Percentiles rank a stretch among this genome's conserved stretches.
Conservation (phyloP, 495 filamentous ascomycete species). For the Opeltia flavorubescens region DNA sequence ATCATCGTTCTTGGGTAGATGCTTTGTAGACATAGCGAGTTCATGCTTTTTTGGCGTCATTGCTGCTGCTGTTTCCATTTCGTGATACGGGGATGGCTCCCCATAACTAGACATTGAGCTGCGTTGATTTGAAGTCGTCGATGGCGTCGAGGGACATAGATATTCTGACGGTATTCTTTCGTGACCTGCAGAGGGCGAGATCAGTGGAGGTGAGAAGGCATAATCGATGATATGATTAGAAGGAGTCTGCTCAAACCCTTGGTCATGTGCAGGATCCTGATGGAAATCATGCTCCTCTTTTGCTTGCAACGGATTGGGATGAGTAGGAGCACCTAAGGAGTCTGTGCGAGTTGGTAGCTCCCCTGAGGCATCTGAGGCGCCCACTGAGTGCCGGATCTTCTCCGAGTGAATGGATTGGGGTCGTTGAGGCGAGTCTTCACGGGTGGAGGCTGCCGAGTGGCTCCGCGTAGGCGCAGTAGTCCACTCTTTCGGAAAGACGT, state of each 20-base stretch:
- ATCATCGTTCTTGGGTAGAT: too few relatives aligned
- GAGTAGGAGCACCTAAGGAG: neutral
- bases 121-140: neutral
- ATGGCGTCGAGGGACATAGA: neutral
- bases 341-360: neutral
- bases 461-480: neutral
- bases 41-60: neutral
- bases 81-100: neutral
- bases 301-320: neutral
- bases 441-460: neutral
- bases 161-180: neutral
- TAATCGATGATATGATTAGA: neutral
- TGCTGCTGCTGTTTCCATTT: neutral
- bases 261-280: neutral
- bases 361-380: neutral
- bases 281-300: neutral
- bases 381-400: neutral
- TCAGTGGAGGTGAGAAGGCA: neutral
- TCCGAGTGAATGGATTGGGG: neutral
- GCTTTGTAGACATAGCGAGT: too few relatives aligned
- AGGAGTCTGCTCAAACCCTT: neutral
- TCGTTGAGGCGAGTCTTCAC: neutral
- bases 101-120: neutral
- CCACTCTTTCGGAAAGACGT: neutral
- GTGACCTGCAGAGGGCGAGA: neutral